Evolutionary conservation across 345 rosid genomes (phyloP).

Genomic region (Gynandropsis gynandra): DNA sequence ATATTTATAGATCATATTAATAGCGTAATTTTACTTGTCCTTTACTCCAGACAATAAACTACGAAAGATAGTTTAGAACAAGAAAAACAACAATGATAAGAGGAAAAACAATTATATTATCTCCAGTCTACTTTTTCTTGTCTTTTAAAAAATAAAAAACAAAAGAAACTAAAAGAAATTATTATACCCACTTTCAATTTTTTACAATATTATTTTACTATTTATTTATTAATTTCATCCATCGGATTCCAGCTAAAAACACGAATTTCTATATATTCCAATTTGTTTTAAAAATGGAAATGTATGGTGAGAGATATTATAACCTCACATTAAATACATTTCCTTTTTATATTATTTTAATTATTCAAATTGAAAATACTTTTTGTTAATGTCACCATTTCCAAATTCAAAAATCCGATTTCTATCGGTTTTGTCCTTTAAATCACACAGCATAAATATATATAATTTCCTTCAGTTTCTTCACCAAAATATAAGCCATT

Average conservation of each 20-base stretch:
- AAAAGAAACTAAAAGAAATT: slow-evolving; percentile 18
- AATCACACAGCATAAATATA: slow-evolving; percentile 25
- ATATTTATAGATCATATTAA: slow-evolving; percentile 25
- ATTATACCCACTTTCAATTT: slow-evolving; percentile 33
- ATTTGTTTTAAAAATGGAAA: slow-evolving; percentile 20
- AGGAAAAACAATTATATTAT: background rate
- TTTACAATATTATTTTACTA: slow-evolving; percentile 20
- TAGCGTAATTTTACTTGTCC: slow-evolving; percentile 45
- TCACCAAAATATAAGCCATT: slow-evolving; percentile 24
- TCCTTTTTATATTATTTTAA: slow-evolving; percentile 22
- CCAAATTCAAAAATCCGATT: slow-evolving; percentile 14
- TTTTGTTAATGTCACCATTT: slow-evolving; percentile 19
- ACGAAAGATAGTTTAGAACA: too few relatives aligned
- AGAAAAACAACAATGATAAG: background rate
- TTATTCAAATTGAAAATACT: slow-evolving; percentile 20
- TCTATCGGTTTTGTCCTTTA: slow-evolving; percentile 12
- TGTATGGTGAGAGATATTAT: slow-evolving; percentile 16
- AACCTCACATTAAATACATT: slow-evolving; percentile 22
- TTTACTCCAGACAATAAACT: slow-evolving; percentile 27
- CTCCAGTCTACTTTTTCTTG: too few relatives aligned
- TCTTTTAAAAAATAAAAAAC: background rate
- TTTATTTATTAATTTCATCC: background rate
- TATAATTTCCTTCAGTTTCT: slow-evolving; percentile 23
- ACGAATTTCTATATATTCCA: slow-evolving; percentile 1
- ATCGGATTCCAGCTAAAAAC: background rate